Percentiles rank a stretch among this genome's conserved stretches.
Evolutionary conservation across 192 early-diverging fungal genomes (phyloP).

Genomic region (Gigaspora rosea): DNA sequence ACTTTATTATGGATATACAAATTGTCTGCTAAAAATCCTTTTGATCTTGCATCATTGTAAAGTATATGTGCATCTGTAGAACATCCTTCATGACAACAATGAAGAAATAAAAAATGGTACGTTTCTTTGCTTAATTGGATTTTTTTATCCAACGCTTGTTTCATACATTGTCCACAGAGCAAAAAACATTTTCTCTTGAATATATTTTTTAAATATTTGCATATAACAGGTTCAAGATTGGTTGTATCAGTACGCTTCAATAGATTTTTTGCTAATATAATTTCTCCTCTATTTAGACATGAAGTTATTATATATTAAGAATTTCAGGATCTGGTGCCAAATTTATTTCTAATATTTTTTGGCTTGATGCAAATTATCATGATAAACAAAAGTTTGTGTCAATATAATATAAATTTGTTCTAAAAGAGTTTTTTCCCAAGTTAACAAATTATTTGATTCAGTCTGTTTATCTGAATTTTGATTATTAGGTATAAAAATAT

Average conservation of each 20-base stretch:
- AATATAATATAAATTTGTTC: constrained; percentile 11
- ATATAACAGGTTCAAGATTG: neutral
- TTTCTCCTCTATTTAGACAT: neutral
- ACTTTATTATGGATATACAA: neutral
- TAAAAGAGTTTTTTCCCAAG: neutral
- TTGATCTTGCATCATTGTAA: constrained; percentile 17
- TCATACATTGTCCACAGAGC: neutral
- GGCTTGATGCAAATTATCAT: neutral
- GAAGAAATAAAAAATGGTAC: neutral
- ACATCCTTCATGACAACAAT: neutral
- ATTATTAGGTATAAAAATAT: neutral
- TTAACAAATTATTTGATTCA: neutral
- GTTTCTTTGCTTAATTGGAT: neutral
- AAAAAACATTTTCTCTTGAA: neutral
- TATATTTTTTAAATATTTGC: neutral
- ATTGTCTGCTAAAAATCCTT: neutral
- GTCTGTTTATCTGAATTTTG: neutral
- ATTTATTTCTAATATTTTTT: constrained; percentile 4
- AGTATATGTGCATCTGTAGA: neutral
- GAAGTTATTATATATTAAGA: neutral
- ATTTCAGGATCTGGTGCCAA: neutral
- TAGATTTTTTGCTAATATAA: neutral
- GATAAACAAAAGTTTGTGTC: constrained; percentile 7
- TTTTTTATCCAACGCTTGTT: neutral
- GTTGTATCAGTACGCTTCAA: neutral